Evolutionary conservation across 768 basidiomycete species (phyloP).

Genomic region (Cubamyces sp.): DNA sequence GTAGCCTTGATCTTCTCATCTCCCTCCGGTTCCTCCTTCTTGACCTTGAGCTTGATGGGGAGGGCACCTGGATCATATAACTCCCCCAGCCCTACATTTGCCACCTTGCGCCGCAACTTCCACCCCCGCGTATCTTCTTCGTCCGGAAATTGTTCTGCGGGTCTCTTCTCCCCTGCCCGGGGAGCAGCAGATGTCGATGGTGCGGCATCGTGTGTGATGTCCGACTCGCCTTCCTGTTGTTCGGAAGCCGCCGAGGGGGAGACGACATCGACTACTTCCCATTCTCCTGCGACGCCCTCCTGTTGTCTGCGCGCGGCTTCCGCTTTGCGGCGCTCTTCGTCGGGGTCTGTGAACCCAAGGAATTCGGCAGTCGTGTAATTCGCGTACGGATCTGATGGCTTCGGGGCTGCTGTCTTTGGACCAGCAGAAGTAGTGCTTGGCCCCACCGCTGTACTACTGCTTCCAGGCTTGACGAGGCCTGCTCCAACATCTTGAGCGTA

Average conservation of each 20-base stretch:
- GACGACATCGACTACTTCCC: conserved; percentile 63
- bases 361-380: conserved; percentile 90
- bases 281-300: conserved; percentile 77
- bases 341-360: conserved; percentile 80
- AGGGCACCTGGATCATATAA: conserved; percentile 82
- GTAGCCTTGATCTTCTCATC: neutral
- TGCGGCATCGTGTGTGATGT: conserved; percentile 7
- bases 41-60: conserved; percentile 62
- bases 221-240: conserved; percentile 15
- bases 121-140: conserved; percentile 59
- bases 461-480: conserved; percentile 55
- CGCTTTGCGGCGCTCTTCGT: conserved; percentile 63
- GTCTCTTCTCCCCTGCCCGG: conserved; percentile 33
- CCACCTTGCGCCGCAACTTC: conserved; percentile 69
- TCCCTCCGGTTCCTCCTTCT: conserved; percentile 44
- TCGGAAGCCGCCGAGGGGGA: conserved; percentile 30
- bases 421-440: conserved; percentile 43
- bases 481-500: conserved; percentile 79
- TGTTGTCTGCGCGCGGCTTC: conserved; percentile 61
- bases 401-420: conserved; percentile 39
- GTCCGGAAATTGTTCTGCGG: conserved; percentile 39
- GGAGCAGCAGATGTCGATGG: conserved; percentile 10
- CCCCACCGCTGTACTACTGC: conserved; percentile 37
- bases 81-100: conserved; percentile 66
- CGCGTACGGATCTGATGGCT: conserved; percentile 67